Conservation (phyloP, 768 basidiomycete species). For the Cystobasidium ongulense region DNA sequence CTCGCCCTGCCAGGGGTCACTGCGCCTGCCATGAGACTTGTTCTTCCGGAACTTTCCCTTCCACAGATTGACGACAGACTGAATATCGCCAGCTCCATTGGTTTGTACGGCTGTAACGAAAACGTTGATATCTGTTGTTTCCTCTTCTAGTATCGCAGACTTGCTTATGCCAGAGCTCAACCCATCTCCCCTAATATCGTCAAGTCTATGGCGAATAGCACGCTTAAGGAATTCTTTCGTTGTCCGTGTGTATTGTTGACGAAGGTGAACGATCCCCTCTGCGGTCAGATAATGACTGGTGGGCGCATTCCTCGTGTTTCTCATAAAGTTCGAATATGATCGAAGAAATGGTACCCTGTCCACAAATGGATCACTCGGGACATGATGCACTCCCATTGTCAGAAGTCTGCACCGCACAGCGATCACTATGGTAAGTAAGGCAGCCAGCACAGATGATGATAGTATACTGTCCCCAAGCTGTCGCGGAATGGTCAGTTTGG, state of each 20-base stretch:
- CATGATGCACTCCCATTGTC: conserved; percentile 24
- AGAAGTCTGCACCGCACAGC: conserved; percentile 11
- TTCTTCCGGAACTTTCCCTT: conserved; percentile 11
- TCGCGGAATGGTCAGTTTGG: too few species aligned
- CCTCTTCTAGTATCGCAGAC: conserved; percentile 18
- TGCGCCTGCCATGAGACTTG: not conserved
- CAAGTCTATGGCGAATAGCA: conserved; percentile 19
- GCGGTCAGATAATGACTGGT: conserved; percentile 11
- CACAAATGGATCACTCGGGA: conserved; percentile 30
- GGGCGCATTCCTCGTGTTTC: not conserved
- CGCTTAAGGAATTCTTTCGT: conserved; percentile 21
- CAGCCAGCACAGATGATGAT: conserved; percentile 9
- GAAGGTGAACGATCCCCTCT: conserved; percentile 10
- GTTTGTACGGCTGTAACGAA: conserved; percentile 6
- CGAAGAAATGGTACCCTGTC: conserved; percentile 20
- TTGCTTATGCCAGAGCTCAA: conserved; percentile 1
- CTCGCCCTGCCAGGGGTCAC: not conserved
- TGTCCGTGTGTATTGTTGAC: conserved; percentile 12
- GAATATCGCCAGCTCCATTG: not conserved
- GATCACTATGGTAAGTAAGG: conserved; percentile 29
- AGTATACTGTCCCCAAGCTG: conserved; percentile 24
- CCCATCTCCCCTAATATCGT: conserved; percentile 22
- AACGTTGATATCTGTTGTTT: conserved; percentile 16
- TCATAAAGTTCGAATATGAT: not conserved
- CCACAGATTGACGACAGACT: conserved; percentile 22